Conservation (phyloP, 495 filamentous ascomycete species). For the Barbatosphaeria neglecta region DNA sequence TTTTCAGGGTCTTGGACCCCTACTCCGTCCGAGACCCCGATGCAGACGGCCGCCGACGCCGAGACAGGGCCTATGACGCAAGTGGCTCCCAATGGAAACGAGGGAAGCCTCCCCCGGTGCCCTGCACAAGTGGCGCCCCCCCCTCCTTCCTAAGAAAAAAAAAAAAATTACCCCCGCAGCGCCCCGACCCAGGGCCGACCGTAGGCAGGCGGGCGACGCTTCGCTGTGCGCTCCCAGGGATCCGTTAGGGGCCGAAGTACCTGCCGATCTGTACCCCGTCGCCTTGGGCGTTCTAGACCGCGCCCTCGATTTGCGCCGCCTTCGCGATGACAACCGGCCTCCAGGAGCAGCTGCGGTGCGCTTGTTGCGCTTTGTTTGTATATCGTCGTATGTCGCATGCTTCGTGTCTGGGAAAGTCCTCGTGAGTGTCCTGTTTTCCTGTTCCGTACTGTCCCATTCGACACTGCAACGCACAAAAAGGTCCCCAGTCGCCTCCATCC, state of each 20-base stretch:
- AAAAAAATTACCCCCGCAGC: background rate
- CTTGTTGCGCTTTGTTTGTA: too few relatives aligned
- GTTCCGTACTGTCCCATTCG: too few relatives aligned
- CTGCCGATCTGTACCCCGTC: background rate
- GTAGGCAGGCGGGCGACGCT: background rate
- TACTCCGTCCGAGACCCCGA: background rate
- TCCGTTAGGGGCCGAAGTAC: background rate
- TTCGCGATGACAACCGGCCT: background rate
- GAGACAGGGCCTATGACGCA: background rate
- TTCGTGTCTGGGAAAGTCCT: too few relatives aligned
- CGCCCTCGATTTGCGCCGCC: background rate
- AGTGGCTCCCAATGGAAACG: too few relatives aligned
- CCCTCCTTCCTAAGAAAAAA: background rate
- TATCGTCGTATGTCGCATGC: too few relatives aligned
- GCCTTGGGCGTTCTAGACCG: background rate
- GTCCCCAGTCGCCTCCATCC: too few relatives aligned
- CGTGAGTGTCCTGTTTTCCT: too few relatives aligned
- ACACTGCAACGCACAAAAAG: too few relatives aligned
- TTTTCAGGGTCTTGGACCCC: conserved; percentile 1
- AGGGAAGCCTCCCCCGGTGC: too few relatives aligned
- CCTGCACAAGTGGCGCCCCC: too few relatives aligned
- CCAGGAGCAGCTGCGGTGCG: too few relatives aligned
- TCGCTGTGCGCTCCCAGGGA: background rate
- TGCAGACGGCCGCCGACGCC: background rate
- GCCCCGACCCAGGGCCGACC: background rate